Evolutionary conservation across 257 asterid species (phyloP), one percentile per base, ranked within the genome.

Genomic region (Mitragyna speciosa): DNA sequence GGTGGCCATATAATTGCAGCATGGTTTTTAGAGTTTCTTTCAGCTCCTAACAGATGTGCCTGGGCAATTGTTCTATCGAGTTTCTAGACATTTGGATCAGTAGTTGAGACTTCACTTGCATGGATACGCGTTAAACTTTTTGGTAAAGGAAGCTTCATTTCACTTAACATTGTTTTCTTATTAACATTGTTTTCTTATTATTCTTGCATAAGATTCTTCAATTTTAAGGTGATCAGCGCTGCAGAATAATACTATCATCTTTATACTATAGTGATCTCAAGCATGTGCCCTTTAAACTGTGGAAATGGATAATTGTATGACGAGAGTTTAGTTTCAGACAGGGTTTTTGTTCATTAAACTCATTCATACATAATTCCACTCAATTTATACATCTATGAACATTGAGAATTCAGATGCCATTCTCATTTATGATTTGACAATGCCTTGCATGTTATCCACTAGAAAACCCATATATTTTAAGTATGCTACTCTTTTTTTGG

Each of bases 11-110:
- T 87, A 24, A 87, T 80, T 66, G 73, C 82, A 33, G 75, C 87
- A 17, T 89, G 93, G 91, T 89, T 84, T 76, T 26, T 89, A 68
- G 93, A 89, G 74, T 86, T 87, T 73, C 71, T 85, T 5, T 87
- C 91, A 11, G 64, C 78, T 20, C 75, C 82, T 22, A 80, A 85
- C 47, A 83, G 93, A 81, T 91, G 93, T 59, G 82, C 85, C 49
- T 87, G 91, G 90, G 54, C 73, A 81, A 74, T 89, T 30, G 52
- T 41, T 36, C 76, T 86, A n/a, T 39, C 84, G 22, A 47, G 72
- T 67, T 89, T 85, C 74, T 89, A 87, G 88, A 79, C 85, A 10
- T 56, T 76, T 73, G 93, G 91, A 79, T 84, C 84, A 19, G 26
- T 88, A 15, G 12, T 86, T 65, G 93, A 88, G 68, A 89, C 90